Evolutionary conservation across 768 basidiomycete genomes (phyloP).

Genomic region (Clitopilus hobsonii): DNA sequence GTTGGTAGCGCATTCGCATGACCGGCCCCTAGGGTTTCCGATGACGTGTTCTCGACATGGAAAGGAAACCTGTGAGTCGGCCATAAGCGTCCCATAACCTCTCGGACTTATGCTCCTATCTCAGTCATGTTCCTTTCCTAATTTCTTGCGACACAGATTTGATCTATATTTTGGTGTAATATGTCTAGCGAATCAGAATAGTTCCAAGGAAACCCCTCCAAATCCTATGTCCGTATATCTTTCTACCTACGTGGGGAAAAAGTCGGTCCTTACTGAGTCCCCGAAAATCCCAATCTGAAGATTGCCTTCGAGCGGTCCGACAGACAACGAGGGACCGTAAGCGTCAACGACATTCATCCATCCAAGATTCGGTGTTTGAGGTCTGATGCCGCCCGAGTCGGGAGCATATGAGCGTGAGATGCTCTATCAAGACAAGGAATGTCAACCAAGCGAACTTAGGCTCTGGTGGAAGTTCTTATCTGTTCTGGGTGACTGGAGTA

Average conservation of each 20-base stretch:
- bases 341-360: not conserved
- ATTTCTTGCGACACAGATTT: not conserved
- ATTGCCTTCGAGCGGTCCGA: not conserved
- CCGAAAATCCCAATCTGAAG: constrained; percentile 1
- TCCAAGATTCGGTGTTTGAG: not conserved
- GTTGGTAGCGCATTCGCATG: constrained; percentile 51
- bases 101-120: constrained; percentile 19
- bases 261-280: constrained; percentile 1
- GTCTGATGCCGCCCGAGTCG: not conserved
- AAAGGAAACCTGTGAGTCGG: not conserved
- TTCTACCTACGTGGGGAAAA: not conserved
- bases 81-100: constrained; percentile 1
- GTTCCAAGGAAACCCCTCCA: not conserved
- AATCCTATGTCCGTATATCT: not conserved
- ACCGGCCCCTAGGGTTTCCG: constrained; percentile 8
- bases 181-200: not conserved
- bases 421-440: not conserved
- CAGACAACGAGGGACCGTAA: not conserved
- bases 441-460: not conserved
- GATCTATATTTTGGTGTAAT: not conserved
- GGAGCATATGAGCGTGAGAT: not conserved
- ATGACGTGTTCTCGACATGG: not conserved
- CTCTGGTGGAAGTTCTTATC: not conserved
- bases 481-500: not conserved
- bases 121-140: not conserved